A percentile compares a stretch with the other conserved stretches of the same genome.
Evolutionary conservation across 495 filamentous ascomycete species (phyloP).

Genomic region (Talaromyces stipitatus): DNA sequence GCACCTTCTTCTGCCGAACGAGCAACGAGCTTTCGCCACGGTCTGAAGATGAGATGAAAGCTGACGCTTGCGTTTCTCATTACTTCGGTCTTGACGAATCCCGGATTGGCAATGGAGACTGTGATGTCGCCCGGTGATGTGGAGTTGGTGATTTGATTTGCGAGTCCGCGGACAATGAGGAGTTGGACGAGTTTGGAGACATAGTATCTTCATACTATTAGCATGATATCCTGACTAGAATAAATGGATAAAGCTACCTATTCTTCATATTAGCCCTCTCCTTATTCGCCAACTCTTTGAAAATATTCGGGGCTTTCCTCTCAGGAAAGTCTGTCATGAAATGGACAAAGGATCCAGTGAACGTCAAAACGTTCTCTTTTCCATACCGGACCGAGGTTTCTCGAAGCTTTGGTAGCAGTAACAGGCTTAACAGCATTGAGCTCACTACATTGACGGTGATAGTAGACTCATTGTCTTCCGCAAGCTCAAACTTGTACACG

Average conservation of each 20-base stretch:
- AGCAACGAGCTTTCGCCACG: not conserved
- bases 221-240: not conserved
- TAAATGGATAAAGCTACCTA: not conserved
- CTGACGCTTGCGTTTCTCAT: slow-evolving; percentile 12
- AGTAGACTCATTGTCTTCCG: slow-evolving; percentile 28
- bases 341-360: slow-evolving; percentile 23
- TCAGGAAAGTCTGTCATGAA: slow-evolving; percentile 24
- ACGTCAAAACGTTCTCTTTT: slow-evolving; percentile 13
- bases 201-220: slow-evolving; percentile 17
- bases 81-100: slow-evolving; percentile 23
- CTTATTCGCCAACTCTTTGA: slow-evolving; percentile 15
- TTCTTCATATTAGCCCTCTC: not conserved
- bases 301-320: slow-evolving; percentile 16
- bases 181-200: slow-evolving; percentile 29
- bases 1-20: slow-evolving; percentile 6
- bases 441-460: slow-evolving; percentile 37
- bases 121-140: slow-evolving; percentile 9
- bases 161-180: slow-evolving; percentile 20
- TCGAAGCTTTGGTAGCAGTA: slow-evolving; percentile 13
- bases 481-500: slow-evolving; percentile 7
- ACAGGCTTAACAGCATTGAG: slow-evolving; percentile 26
- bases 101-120: slow-evolving; percentile 19
- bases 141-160: slow-evolving; percentile 13
- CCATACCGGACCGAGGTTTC: slow-evolving; percentile 11
- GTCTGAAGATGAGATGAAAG: slow-evolving; percentile 5